Evolutionary conservation across 352 stramenopile species (phyloP).

Genomic region (Globisporangium spiculum): DNA sequence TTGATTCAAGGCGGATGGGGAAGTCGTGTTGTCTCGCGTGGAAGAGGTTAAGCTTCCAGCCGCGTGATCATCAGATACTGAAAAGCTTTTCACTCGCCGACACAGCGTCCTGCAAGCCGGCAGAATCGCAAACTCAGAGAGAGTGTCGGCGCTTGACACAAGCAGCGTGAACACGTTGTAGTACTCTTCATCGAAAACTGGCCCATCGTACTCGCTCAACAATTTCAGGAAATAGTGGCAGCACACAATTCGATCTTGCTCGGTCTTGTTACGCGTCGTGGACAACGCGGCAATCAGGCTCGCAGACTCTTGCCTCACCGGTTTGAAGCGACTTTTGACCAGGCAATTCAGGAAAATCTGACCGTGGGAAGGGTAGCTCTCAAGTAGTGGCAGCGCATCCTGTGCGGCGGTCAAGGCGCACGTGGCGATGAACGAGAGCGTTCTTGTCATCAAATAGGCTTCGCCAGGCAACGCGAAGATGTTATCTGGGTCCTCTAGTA

Average conservation of each 20-base stretch:
- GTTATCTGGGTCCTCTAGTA: slow-evolving; percentile 49
- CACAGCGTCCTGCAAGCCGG: slow-evolving; percentile 43
- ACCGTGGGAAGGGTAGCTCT: slow-evolving; percentile 35
- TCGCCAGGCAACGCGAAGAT: slow-evolving; percentile 40
- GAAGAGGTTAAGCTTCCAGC: background rate
- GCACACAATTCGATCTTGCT: slow-evolving; percentile 44
- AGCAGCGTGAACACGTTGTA: slow-evolving; percentile 62
- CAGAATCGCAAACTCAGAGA: slow-evolving; percentile 47
- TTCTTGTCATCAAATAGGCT: slow-evolving; percentile 54
- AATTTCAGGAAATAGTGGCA: slow-evolving; percentile 47
- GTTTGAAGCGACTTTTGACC: slow-evolving; percentile 41
- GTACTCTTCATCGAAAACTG: slow-evolving; percentile 52
- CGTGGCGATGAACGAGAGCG: slow-evolving; percentile 51
- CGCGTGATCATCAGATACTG: slow-evolving; percentile 14
- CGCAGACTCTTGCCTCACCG: slow-evolving; percentile 47
- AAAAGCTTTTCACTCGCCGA: slow-evolving; percentile 46
- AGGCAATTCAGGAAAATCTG: slow-evolving; percentile 44
- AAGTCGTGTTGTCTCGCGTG: background rate
- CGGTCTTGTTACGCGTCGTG: slow-evolving; percentile 39
- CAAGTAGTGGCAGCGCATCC: slow-evolving; percentile 33
- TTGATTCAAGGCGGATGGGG: background rate
- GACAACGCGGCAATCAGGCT: slow-evolving; percentile 41
- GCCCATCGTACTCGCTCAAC: slow-evolving; percentile 42
- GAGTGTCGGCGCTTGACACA: slow-evolving; percentile 40
- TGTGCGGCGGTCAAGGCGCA: slow-evolving; percentile 28